Percentiles rank a stretch among this genome's conserved stretches.
Evolutionary conservation across 176 grass and related monocot species (phyloP).

Genomic region (Avena atlantica): DNA sequence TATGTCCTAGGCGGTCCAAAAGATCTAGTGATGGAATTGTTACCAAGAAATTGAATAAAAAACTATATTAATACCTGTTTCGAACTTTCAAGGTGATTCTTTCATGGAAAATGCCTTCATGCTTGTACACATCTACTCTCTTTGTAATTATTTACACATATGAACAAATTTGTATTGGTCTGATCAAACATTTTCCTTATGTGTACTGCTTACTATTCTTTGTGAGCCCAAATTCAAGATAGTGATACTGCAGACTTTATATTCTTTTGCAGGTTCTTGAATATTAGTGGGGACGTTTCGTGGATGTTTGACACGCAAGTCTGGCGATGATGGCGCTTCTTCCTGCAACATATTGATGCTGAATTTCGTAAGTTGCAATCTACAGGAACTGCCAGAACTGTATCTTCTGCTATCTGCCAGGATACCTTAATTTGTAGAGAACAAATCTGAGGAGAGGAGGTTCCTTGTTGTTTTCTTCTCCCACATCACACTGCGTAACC

Average conservation of each 20-base stretch:
- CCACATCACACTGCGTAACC: background rate
- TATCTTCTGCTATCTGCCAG: background rate
- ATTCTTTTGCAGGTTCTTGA: background rate
- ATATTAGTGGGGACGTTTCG: background rate
- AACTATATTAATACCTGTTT: background rate
- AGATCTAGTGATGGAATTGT: background rate
- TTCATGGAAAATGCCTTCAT: background rate
- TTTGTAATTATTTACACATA: background rate
- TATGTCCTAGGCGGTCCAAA: background rate
- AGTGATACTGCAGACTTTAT: background rate
- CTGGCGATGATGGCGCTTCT: background rate
- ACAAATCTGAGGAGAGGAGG: background rate
- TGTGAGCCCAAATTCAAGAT: background rate
- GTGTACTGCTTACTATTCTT: conserved; percentile 4
- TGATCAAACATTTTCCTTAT: background rate
- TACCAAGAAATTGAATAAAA: background rate
- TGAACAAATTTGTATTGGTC: background rate
- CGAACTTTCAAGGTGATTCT: background rate
- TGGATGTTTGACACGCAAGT: background rate
- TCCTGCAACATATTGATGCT: background rate
- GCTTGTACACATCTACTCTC: background rate
- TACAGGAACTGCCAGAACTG: background rate
- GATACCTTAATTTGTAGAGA: background rate
- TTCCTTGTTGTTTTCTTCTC: background rate
- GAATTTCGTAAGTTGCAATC: background rate